Conservation (phyloP, 306 rosid genomes). For the Rubus idaeus region DNA sequence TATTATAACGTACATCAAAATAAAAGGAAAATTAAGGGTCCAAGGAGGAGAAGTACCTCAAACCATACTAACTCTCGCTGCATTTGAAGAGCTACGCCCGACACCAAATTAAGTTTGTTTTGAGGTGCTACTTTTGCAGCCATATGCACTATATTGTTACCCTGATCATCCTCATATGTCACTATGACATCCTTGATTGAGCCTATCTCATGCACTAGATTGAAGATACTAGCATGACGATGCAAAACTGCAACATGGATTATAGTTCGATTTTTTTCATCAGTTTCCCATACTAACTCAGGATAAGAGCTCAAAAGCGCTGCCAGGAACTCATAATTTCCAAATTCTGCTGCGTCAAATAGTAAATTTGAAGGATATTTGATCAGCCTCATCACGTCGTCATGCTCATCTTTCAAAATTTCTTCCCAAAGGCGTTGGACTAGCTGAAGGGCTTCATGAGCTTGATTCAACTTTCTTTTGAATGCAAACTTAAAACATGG, state of each 20-base stretch:
- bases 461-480: constrained; percentile 1
- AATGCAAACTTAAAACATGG: background rate
- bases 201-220: constrained; percentile 25
- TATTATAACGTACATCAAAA: background rate
- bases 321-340: constrained; percentile 30
- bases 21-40: background rate
- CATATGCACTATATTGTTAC: constrained; percentile 27
- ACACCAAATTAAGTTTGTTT: constrained; percentile 23
- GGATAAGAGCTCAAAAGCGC: constrained; percentile 21
- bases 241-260: constrained; percentile 28
- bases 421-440: constrained; percentile 24
- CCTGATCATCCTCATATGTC: background rate
- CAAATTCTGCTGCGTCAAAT: constrained; percentile 28
- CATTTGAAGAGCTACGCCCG: constrained; percentile 40
- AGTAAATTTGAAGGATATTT: background rate
- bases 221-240: constrained; percentile 26
- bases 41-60: constrained; percentile 14
- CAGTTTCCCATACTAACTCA: constrained; percentile 24
- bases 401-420: background rate
- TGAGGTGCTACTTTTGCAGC: constrained; percentile 26
- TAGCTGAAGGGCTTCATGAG: constrained; percentile 18
- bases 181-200: constrained; percentile 21
- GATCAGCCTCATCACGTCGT: background rate
- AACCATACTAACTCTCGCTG: constrained; percentile 35
- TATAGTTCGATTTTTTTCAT: constrained; percentile 13